Percentiles rank a stretch among this genome's conserved stretches.
These are phyloP conservation scores for Taiozyma sp. DNA, from an alignment of 1,139 yeast genomes.

Conservation along the genomic window DNA sequence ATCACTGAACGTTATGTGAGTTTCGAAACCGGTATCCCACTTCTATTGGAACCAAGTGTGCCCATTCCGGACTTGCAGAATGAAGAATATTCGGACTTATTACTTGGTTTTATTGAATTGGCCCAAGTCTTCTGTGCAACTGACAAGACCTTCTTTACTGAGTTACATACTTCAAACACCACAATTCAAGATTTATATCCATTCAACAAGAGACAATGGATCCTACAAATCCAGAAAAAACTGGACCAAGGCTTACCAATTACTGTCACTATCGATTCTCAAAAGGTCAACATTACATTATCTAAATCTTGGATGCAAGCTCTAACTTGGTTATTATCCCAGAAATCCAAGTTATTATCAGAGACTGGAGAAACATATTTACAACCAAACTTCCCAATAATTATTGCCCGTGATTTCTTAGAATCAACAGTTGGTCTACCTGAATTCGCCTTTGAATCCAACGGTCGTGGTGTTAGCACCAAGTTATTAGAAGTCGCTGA, in stretches of 20 bases:
- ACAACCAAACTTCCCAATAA: conserved; percentile 16
- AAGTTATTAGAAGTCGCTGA: conserved; percentile 21
- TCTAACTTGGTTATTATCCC: conserved; percentile 20
- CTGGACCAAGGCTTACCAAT: conserved; percentile 10
- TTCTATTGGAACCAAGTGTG: conserved; percentile 18
- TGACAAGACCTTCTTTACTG: conserved; percentile 19
- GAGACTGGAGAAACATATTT: conserved; percentile 14
- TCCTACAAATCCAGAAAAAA: conserved; percentile 15
- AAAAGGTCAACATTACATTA: conserved; percentile 18
- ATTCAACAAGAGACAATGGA: conserved; percentile 17
- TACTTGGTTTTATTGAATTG: conserved; percentile 19
- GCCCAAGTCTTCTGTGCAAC: conserved; percentile 20
- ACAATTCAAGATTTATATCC: conserved; percentile 18
- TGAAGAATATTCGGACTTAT: conserved; percentile 21
- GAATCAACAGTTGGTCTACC: conserved; percentile 13
- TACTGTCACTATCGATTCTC: conserved; percentile 14
- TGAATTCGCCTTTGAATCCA: conserved; percentile 20
- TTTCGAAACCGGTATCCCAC: conserved; percentile 18
- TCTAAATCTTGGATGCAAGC: conserved; percentile 23
- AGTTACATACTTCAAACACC: conserved; percentile 14
- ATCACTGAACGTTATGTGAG: conserved; percentile 20
- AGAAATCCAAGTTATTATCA: conserved; percentile 15
- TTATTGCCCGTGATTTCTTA: conserved; percentile 18
- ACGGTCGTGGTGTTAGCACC: conserved; percentile 21
- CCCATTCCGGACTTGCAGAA: conserved; percentile 19